Evolutionary conservation across 805 yeast species (phyloP), one percentile per base, ranked within the genome.

Genomic region (Kazachstania bromeliacearum): DNA sequence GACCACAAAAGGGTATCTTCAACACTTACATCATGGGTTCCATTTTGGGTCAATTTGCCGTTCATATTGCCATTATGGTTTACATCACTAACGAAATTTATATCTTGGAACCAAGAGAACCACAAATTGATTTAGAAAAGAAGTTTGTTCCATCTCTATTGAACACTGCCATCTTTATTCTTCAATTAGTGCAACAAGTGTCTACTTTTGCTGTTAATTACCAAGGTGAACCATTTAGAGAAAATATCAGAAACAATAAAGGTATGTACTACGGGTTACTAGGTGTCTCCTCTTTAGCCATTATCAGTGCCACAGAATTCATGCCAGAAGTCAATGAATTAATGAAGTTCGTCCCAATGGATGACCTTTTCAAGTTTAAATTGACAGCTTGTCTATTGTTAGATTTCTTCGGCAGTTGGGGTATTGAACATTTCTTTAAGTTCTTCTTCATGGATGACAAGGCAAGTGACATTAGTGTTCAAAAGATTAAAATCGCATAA

Each of bases 1-100:
- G 98, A 66, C 98, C 98, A 27, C 97, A 88, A 66, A 89, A 92
- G 30, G 96, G 97, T 43, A 92, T 92, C 48, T 92, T 92, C 70
- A 92, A 89, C 63, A 70, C 68, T 42, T 92, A 92, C 65, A 92
- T 88, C 51, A 92, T 92, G 96, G 98, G 98, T 1, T 89, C 97
- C 2, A 88, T 92, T 48, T 66, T 92, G 43, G 94, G 96, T 31
- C 98, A 92, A 64, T 92, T 92, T 71, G 95, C 95, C 12, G 75
- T 92, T 48, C 98, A 92, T 57, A 79, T 92, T 48, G 62, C 68
- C 32, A 75, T 96, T 3, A 72, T 92, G 64, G 64, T 92, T 41
- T 85, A 85, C 56, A 76, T 92, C 46, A 83, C 95, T 9, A 60
- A 68, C 33, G 94, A 84, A 61, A 88, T 87, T 31, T 87, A 88